phyloP scores from a whole-genome alignment of 2,329 filamentous ascomycete genomes.

The Fusarium subtropicale region DNA sequence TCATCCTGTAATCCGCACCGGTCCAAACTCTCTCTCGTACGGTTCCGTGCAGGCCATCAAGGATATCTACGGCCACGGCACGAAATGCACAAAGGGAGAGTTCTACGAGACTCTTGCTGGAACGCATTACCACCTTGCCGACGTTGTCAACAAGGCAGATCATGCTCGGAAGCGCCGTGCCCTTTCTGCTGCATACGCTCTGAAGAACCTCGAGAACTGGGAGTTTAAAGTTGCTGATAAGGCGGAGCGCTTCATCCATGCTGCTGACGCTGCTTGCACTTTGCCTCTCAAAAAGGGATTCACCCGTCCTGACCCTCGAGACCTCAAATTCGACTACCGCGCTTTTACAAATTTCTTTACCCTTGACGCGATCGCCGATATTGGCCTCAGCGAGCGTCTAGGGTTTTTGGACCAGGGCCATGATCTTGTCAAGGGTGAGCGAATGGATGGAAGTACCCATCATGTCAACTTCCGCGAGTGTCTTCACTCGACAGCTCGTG shows the following conservation, averaged over 20 bases:
- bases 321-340: constrained; percentile 62
- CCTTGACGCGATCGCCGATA: constrained; percentile 67
- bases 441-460: constrained; percentile 59
- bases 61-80: constrained; percentile 59
- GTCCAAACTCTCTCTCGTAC: constrained; percentile 47
- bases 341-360: constrained; percentile 67
- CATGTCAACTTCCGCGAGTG: constrained; percentile 61
- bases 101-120: constrained; percentile 60
- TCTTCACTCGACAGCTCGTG: constrained; percentile 62
- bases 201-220: constrained; percentile 66
- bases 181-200: constrained; percentile 62
- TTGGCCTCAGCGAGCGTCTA: constrained; percentile 63
- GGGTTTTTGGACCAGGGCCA: constrained; percentile 63
- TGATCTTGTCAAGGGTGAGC: constrained; percentile 57
- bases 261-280: constrained; percentile 58
- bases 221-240: constrained; percentile 67
- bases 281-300: constrained; percentile 49
- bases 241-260: constrained; percentile 56
- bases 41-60: constrained; percentile 41
- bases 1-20: constrained; percentile 49
- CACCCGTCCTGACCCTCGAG: constrained; percentile 47
- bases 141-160: constrained; percentile 63
- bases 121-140: constrained; percentile 63
- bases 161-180: constrained; percentile 64
- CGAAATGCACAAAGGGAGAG: constrained; percentile 62